These are phyloP conservation scores for Reticulascus tulasneorum DNA, from an alignment of 2,329 filamentous ascomycete species.

Conservation along the genomic window DNA sequence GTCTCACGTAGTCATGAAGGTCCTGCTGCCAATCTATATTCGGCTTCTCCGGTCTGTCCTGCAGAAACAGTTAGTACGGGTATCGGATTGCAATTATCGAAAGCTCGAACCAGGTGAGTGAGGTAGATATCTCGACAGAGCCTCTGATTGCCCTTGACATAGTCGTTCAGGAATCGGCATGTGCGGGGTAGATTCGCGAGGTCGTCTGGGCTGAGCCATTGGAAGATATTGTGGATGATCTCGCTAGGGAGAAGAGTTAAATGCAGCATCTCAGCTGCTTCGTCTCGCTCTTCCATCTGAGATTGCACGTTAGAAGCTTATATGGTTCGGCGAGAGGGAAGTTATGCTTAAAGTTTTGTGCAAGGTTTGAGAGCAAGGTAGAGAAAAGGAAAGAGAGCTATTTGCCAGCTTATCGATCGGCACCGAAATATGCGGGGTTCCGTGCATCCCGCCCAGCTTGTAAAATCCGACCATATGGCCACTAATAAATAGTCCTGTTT, in stretches of 20 bases:
- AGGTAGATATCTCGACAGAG: conserved; percentile 63
- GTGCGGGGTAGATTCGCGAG: conserved; percentile 47
- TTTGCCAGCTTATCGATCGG: too few species aligned
- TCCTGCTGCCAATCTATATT: conserved; percentile 39
- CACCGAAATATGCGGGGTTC: too few species aligned
- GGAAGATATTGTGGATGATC: conserved; percentile 59
- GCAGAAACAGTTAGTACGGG: neutral
- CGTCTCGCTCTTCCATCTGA: conserved; percentile 1
- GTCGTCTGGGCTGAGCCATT: conserved; percentile 52
- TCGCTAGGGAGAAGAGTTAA: conserved; percentile 50
- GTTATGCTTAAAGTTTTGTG: too few species aligned
- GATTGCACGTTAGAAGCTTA: too few species aligned
- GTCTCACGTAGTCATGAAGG: conserved; percentile 38
- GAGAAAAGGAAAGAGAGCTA: too few species aligned
- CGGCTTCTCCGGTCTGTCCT: conserved; percentile 29
- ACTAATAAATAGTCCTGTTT: too few species aligned
- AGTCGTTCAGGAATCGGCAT: conserved; percentile 49
- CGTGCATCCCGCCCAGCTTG: too few species aligned
- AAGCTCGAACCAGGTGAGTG: conserved; percentile 43
- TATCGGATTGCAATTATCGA: neutral
- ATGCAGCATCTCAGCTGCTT: conserved; percentile 3
- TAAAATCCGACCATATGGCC: too few species aligned
- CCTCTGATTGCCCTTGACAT: conserved; percentile 53
- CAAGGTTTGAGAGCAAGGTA: too few species aligned
- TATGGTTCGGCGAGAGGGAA: too few species aligned